phyloP scores from a whole-genome alignment of 2,329 filamentous ascomycete genomes.

The Didymella pinodella region DNA sequence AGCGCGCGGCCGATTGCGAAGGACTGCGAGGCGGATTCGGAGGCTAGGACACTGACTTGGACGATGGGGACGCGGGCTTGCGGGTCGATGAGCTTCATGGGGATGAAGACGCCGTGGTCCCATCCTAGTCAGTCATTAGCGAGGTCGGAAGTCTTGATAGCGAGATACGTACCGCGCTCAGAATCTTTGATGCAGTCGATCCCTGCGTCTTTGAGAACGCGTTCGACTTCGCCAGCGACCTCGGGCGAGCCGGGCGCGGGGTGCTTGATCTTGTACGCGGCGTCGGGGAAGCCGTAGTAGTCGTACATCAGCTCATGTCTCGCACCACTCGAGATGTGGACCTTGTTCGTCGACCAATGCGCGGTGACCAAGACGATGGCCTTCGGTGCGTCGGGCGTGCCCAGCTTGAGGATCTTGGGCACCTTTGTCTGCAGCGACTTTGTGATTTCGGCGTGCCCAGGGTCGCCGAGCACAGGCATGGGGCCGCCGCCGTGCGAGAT shows the following conservation, averaged over 20 bases:
- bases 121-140: conserved; percentile 52
- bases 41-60: conserved; percentile 64
- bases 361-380: conserved; percentile 67
- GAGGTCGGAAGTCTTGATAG: background rate
- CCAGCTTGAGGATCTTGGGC: conserved; percentile 64
- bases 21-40: conserved; percentile 60
- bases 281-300: conserved; percentile 66
- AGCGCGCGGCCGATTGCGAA: conserved; percentile 64
- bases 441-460: conserved; percentile 60
- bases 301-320: conserved; percentile 64
- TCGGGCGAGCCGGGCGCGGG: conserved; percentile 64
- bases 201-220: conserved; percentile 58
- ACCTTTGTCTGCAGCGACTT: conserved; percentile 62
- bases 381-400: conserved; percentile 58
- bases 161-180: conserved; percentile 40
- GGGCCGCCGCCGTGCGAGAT: conserved; percentile 59
- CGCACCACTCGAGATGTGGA: conserved; percentile 60
- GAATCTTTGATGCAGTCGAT: conserved; percentile 48
- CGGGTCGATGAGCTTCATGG: conserved; percentile 63
- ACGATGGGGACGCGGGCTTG: conserved; percentile 62
- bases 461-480: conserved; percentile 66
- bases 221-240: conserved; percentile 59
- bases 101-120: conserved; percentile 70
- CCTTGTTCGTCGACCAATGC: conserved; percentile 62
- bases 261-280: conserved; percentile 64